Base-by-base conservation (phyloP, 2,329 filamentous ascomycete genomes). In the Fusarium sulawesiense region DNA sequence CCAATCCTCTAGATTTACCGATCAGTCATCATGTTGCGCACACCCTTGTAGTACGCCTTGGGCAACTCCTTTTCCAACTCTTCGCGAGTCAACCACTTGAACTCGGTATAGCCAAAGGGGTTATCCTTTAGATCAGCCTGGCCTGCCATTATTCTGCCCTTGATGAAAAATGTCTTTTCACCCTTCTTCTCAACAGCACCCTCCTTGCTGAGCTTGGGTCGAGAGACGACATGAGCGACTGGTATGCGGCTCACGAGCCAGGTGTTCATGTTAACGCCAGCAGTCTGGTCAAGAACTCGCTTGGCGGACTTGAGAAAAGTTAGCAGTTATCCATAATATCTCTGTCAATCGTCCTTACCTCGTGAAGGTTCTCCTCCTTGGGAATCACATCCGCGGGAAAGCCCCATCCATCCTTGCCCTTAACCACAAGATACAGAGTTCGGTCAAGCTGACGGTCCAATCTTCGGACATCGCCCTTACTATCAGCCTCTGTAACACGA, bases 251-350 rank as follows among this genome's bases (percentile, higher is more conserved):
- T 95, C 54, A 99, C 92, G 73, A 98, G 89, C 94, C 96, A 99
- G 58, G 94, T 98, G 84, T 98, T 98, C 94, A 99, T 98, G 86
- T 99, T 97, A 66, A 92, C 83, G 62, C 96, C 96, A 12, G 91
- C 94, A 6, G 93, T 85, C 75, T 93, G 86, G 55, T 91, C 85
- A 25, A 98, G 85, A 57, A 94, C 89, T 64, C 94, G 88, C 77
- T 93, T 88, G 40, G 95, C 94, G 46, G 93, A 91, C 96, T 99
- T 37, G 12, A 4, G 18, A 16, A 8, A 14, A 14, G 48, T 70
- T 21, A 70, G 63, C 25, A 47, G 11, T 40, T 34, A 3, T 45
- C 3, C 20, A 18, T 20, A 20, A 51, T 30, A 4, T 45, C n/a
- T 32, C 16, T 56, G 11, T 13, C 14, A 13, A 56, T 48, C 18